Base-by-base conservation (phyloP, 1,284 basidiomycete species). In the Heliocybe sulcata region DNA sequence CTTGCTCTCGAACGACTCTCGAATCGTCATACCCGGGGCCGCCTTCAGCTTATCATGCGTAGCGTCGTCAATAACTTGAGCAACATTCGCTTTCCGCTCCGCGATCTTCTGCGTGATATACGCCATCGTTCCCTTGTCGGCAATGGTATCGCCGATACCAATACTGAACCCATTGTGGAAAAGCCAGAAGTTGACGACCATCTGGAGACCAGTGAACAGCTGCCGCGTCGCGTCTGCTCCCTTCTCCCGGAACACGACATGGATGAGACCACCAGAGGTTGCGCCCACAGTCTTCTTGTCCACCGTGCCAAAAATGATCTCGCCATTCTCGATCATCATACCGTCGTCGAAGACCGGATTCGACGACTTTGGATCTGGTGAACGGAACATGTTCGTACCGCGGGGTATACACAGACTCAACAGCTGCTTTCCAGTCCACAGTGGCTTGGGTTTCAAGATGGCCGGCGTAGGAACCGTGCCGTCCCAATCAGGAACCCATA, bases 141-240 rank as follows among this genome's bases (percentile, higher is more conserved):
- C 94, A 54, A 99, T 96, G 1, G 97, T 99, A 71, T 99, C 97
- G 47, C 96, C 97, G 61, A 99, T 99, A 59, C 97, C 97, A 61
- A 99, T 98, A 65, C 92, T 95, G 80, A 99, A 99, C 42, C 97
- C 95, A 62, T 96, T 96, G 74, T 99, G 97, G 72, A 99, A 90
- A 8, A 99, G 81, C 97, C 96, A 99, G 69, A 85, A 99, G 72
- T 99, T 98, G 72, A 99, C 93, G 54, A 99, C 86, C 74, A 85
- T 90, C 68, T 99, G 97, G 1, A 95, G 78, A 26, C 95, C 94
- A 6, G 92, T 93, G 75, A 99, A 98, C 57, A 98, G 87, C 61
- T 87, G 83, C 45, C 92, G 81, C n/a, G 93, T 94, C 9, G 90
- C 87, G 64, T 97, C 92, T 1, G 94, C 94, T 0, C 97, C 97